phyloP scores from a whole-genome alignment of 2,329 filamentous ascomycete genomes.

The Akanthomyces uredinophilus region DNA sequence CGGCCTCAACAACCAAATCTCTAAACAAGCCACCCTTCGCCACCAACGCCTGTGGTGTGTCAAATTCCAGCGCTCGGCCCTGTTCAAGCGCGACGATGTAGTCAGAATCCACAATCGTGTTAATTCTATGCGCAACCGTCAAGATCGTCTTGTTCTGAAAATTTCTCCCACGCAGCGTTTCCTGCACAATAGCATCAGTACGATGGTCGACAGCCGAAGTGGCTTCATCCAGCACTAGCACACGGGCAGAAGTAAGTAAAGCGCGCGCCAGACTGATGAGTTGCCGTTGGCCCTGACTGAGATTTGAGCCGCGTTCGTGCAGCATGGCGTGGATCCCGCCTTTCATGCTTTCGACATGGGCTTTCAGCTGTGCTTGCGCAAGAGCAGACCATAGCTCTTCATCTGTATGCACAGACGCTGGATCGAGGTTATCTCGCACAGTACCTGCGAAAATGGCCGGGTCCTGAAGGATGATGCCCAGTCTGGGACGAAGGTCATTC shows the following conservation, averaged over 20 bases:
- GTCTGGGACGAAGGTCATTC: slow-evolving; percentile 70
- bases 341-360: slow-evolving; percentile 73
- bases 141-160: slow-evolving; percentile 90
- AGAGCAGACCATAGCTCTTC: slow-evolving; percentile 16
- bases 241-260: slow-evolving; percentile 85
- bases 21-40: slow-evolving; percentile 67
- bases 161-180: slow-evolving; percentile 47
- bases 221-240: slow-evolving; percentile 86
- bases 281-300: slow-evolving; percentile 84
- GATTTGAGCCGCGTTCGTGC: slow-evolving; percentile 84
- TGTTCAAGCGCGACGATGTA: slow-evolving; percentile 84
- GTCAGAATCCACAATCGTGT: slow-evolving; percentile 77
- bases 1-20: slow-evolving; percentile 29
- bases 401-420: slow-evolving; percentile 11
- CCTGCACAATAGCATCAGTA: slow-evolving; percentile 55
- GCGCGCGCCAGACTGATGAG: slow-evolving; percentile 82
- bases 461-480: slow-evolving; percentile 92
- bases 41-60: slow-evolving; percentile 69
- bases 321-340: slow-evolving; percentile 78
- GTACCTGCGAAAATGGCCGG: slow-evolving; percentile 84
- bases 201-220: slow-evolving; percentile 64
- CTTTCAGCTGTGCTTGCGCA: slow-evolving; percentile 83
- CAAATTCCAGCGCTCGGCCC: slow-evolving; percentile 79
- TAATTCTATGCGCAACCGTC: slow-evolving; percentile 90
- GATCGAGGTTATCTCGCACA: slow-evolving; percentile 79